A percentile compares a stretch with the other conserved stretches of the same genome.
phyloP scores from a whole-genome alignment of 441 rosid species.

The Melastoma candidum region DNA sequence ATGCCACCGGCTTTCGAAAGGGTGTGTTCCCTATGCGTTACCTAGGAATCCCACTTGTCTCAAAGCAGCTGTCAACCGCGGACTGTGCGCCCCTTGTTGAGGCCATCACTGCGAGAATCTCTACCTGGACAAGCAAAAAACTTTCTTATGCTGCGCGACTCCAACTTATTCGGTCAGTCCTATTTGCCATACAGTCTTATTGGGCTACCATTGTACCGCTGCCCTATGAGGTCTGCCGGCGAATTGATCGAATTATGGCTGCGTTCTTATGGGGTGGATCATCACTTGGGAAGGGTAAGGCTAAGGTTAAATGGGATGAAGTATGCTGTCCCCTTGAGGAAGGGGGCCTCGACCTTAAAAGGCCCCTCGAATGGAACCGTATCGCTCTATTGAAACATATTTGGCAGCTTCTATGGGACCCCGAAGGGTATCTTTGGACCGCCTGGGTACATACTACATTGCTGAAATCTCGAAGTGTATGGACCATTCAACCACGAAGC shows the following conservation, averaged over 20 bases:
- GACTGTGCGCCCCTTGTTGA: background rate
- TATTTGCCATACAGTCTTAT: background rate
- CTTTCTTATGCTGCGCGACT: no score
- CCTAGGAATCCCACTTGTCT: no score
- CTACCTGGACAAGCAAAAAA: no score
- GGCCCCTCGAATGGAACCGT: background rate
- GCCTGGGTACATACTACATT: no score
- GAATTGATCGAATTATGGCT: background rate
- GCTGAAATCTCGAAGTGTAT: no score
- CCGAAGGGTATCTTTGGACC: no score
- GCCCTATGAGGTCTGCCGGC: background rate
- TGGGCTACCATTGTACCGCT: background rate
- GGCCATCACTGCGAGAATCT: background rate
- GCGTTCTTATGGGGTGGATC: no score
- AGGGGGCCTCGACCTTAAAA: background rate
- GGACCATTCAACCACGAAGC: no score
- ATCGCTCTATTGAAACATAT: background rate
- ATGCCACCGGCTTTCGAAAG: background rate
- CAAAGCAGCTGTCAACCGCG: background rate
- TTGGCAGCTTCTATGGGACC: background rate
- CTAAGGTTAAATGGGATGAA: background rate
- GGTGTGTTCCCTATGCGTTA: no score
- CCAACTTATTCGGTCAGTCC: no score
- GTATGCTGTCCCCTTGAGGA: background rate
- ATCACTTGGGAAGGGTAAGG: no score